Evolutionary conservation across 2,329 filamentous ascomycete species (phyloP).

Genomic region (Aspergillus terreus): DNA sequence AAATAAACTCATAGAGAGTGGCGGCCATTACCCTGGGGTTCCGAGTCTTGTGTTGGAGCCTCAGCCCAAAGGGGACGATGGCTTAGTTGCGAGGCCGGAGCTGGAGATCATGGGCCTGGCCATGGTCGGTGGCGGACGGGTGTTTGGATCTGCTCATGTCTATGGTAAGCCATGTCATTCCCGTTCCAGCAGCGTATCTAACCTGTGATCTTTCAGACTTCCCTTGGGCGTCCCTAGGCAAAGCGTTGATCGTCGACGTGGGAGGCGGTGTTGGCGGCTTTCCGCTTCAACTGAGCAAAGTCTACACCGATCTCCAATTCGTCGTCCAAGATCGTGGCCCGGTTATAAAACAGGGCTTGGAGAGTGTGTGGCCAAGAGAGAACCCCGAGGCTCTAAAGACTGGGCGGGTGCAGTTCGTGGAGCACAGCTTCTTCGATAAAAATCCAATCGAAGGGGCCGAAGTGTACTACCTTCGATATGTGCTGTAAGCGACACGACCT

Average conservation of each 20-base stretch:
- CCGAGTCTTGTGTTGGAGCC: background rate
- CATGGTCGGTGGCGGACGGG: constrained; percentile 8
- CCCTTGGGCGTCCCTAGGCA: constrained; percentile 4
- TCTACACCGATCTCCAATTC: background rate
- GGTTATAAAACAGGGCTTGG: background rate
- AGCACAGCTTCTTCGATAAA: constrained; percentile 5
- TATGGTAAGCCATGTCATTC: background rate
- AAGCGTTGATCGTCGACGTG: constrained; percentile 5
- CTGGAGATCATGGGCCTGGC: constrained; percentile 8
- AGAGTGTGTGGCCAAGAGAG: constrained; percentile 3
- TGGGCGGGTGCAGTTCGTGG: constrained; percentile 2
- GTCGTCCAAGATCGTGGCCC: constrained; percentile 7
- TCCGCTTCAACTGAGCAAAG: constrained; percentile 2
- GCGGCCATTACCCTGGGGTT: background rate
- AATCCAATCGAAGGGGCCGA: constrained; percentile 7
- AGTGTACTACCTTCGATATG: constrained; percentile 8
- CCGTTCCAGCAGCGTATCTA: background rate
- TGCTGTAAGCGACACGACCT: constrained; percentile 1
- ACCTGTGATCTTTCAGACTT: constrained; percentile 1
- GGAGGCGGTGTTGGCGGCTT: constrained; percentile 12
- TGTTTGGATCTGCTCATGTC: constrained; percentile 5
- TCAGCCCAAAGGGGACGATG: background rate
- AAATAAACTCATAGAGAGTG: background rate
- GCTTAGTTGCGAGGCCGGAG: constrained; percentile 1
- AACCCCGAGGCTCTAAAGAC: background rate